Evolutionary conservation across 495 filamentous ascomycete genomes (phyloP), one percentile per base, ranked within the genome.

Genomic region (Filosporella fistucella): DNA sequence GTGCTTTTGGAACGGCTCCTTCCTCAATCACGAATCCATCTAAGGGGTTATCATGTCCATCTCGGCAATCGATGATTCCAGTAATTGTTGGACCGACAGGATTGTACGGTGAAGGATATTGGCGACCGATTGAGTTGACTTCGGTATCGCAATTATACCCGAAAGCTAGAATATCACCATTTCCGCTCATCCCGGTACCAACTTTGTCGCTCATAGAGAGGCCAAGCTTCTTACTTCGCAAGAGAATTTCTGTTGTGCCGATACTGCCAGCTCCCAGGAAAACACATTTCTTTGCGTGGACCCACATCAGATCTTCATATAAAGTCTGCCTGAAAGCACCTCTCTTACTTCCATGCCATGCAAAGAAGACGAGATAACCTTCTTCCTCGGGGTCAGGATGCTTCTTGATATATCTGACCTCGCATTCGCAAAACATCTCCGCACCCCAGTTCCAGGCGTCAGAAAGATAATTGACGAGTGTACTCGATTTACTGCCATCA

Each of bases 361-460:
- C 75, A 55, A 82, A 85, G 61, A 79, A 80, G 14, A 86, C 63
- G 11, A 80, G 63, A 55, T 84, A 86, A 12, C 82, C 79, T 2
- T 65, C 63, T 25, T 67, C 60, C 5, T 67, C 55, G 18, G 49
- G 48, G 36, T 59, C 52, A 10, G 68, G 65, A 38, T 68, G 65
- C 48, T 79, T 72, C 42, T 79, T 74, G 55, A 88, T 68, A 53
- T 85, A 79, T 46, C 78, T 69, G 26, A 86, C 81, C 61, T 85
- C 82, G 46, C 80, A 84, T 53, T 83, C 73, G 54, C 82, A 86
- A 55, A 88, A 88, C 55, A 86, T 77, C 55, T 87, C 81, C 25
- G 83, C 80, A 17, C 80, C 84, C 79, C 81, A 83, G 59, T 86
- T 83, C 84, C 82, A 86, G 18, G 83, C 80, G 60, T 88, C 83